Evolutionary conservation across 1,284 basidiomycete species (phyloP).

Genomic region (Kwoniella shivajii): DNA sequence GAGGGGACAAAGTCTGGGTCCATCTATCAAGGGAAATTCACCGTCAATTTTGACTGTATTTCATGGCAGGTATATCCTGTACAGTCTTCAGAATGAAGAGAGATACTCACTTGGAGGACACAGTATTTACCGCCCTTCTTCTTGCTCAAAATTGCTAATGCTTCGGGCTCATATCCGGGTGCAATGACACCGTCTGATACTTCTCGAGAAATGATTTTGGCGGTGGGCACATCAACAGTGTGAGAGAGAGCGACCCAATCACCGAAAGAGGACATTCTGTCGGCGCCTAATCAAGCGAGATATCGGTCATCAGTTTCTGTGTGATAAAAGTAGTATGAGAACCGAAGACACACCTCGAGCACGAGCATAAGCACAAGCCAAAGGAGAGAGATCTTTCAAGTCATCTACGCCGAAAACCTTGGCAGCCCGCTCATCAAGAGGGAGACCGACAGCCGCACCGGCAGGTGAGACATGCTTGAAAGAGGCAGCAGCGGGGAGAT

Average conservation of each 20-base stretch:
- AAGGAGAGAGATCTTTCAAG: slow-evolving; percentile 79
- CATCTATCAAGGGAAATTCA: slow-evolving; percentile 65
- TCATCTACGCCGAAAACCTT: slow-evolving; percentile 97
- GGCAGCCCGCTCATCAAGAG: slow-evolving; percentile 82
- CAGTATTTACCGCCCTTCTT: slow-evolving; percentile 99
- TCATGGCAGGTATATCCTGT: too few species aligned
- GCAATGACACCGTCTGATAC: slow-evolving; percentile 98
- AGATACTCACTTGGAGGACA: slow-evolving; percentile 72
- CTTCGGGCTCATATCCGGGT: slow-evolving; percentile 85
- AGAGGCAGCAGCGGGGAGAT: slow-evolving; percentile 90
- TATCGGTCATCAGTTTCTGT: neutral
- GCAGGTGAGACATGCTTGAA: slow-evolving; percentile 99
- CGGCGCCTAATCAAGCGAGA: slow-evolving; percentile 67
- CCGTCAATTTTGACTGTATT: too few species aligned
- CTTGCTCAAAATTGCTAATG: slow-evolving; percentile 86
- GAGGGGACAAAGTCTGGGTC: slow-evolving; percentile 76
- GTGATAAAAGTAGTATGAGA: neutral
- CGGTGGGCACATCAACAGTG: slow-evolving; percentile 89
- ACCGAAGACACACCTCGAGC: slow-evolving; percentile 78
- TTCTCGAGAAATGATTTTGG: slow-evolving; percentile 94
- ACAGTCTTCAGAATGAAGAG: too few species aligned
- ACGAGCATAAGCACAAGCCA: slow-evolving; percentile 93
- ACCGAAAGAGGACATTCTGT: slow-evolving; percentile 99
- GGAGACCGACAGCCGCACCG: slow-evolving; percentile 88
- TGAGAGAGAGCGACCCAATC: slow-evolving; percentile 97